These are phyloP conservation scores for Pseudocercospora eumusae DNA, from an alignment of 2,329 filamentous ascomycete species.

Conservation along the genomic window DNA sequence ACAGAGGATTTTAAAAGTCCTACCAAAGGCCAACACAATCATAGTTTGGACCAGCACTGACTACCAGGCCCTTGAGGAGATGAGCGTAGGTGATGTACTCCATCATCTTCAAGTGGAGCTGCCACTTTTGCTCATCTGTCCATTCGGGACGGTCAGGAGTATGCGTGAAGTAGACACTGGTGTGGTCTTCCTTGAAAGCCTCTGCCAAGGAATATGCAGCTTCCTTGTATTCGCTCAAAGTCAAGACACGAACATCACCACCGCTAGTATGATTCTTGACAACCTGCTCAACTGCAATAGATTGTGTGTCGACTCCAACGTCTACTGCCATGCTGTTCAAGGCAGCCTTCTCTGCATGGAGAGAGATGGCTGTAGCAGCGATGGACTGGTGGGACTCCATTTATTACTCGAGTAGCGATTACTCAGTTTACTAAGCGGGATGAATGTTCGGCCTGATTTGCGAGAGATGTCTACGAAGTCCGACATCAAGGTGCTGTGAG, in stretches of 20 bases:
- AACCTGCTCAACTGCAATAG: conserved; percentile 19
- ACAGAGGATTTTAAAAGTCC: conserved; percentile 38
- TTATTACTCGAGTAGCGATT: conserved; percentile 42
- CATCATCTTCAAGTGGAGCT: conserved; percentile 74
- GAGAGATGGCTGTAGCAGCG: conserved; percentile 34
- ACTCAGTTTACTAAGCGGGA: conserved; percentile 49
- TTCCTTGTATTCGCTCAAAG: conserved; percentile 67
- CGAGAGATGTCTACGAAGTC: conserved; percentile 44
- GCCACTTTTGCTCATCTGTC: conserved; percentile 70
- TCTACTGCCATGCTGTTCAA: conserved; percentile 36
- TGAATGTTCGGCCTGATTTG: conserved; percentile 50
- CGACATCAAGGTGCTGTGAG: conserved; percentile 37
- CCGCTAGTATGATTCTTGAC: conserved; percentile 37
- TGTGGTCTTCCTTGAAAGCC: conserved; percentile 73
- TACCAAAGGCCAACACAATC: conserved; percentile 80
- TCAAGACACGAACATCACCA: conserved; percentile 62
- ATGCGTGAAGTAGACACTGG: conserved; percentile 73
- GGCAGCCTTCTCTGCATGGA: conserved; percentile 40
- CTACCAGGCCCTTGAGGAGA: conserved; percentile 71
- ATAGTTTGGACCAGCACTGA: conserved; percentile 72
- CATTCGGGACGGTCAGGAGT: conserved; percentile 65
- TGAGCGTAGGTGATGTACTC: conserved; percentile 76
- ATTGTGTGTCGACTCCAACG: conserved; percentile 16
- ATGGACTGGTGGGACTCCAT: conserved; percentile 43
- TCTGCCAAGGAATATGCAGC: conserved; percentile 72